These are phyloP conservation scores for Pisolithus microcarpus DNA, from an alignment of 768 basidiomycete species.

Conservation along the genomic window DNA sequence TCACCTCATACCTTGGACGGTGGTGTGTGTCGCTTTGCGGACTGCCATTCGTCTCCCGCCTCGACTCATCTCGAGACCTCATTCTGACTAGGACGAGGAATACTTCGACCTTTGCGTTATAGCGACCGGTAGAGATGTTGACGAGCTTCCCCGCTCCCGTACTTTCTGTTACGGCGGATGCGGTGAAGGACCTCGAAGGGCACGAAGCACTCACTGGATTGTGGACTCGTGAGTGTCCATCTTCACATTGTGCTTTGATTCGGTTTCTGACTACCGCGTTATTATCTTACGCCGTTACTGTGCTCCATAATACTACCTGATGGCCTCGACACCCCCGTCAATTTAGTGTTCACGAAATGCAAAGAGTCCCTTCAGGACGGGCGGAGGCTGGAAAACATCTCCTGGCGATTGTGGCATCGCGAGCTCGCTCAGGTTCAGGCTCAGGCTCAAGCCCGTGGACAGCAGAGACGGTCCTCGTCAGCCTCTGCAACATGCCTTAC, in stretches of 20 bases:
- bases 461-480: conserved; percentile 21
- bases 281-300: background rate
- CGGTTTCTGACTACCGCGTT: conserved; percentile 5
- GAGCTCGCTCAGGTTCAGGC: conserved; percentile 37
- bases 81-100: too few relatives aligned
- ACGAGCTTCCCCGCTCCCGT: conserved; percentile 54
- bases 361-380: conserved; percentile 75
- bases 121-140: conserved; percentile 31
- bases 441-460: conserved; percentile 12
- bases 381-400: conserved; percentile 77
- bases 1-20: too few relatives aligned
- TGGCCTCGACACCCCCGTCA: background rate
- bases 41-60: too few relatives aligned
- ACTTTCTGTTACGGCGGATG: conserved; percentile 59
- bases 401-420: conserved; percentile 80
- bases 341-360: conserved; percentile 78
- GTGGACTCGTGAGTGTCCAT: conserved; percentile 52
- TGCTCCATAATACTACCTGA: background rate
- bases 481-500: conserved; percentile 8
- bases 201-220: conserved; percentile 58
- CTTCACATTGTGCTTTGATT: conserved; percentile 1
- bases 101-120: conserved; percentile 1
- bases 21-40: too few relatives aligned
- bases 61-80: background rate
- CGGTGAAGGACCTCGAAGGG: conserved; percentile 60